These are phyloP conservation scores for Stemphylium lycopersici DNA, from an alignment of 2,329 filamentous ascomycete species.

Conservation along the genomic window DNA sequence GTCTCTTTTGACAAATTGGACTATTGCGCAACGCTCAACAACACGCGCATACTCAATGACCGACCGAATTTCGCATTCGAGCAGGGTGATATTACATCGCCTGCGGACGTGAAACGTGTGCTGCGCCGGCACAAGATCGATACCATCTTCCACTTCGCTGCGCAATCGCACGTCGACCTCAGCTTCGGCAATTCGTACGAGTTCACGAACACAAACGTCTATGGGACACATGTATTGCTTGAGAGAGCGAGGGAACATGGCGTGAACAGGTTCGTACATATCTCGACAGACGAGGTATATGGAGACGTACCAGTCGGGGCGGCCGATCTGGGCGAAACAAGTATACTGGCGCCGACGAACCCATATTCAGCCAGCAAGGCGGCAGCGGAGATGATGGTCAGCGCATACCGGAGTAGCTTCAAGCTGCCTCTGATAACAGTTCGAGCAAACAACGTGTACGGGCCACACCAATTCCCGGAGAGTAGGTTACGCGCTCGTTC, in stretches of 20 bases:
- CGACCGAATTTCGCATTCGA: slow-evolving; percentile 78
- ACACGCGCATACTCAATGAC: slow-evolving; percentile 71
- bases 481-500: slow-evolving; percentile 60
- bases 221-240: slow-evolving; percentile 81
- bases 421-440: slow-evolving; percentile 81
- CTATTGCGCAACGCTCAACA: slow-evolving; percentile 81
- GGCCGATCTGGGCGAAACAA: slow-evolving; percentile 74
- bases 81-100: slow-evolving; percentile 78
- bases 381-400: slow-evolving; percentile 83
- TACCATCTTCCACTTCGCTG: slow-evolving; percentile 82
- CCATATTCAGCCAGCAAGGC: slow-evolving; percentile 83
- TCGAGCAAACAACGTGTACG: slow-evolving; percentile 84
- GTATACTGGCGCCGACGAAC: slow-evolving; percentile 78
- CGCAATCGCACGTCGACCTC: slow-evolving; percentile 83
- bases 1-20: slow-evolving; percentile 86
- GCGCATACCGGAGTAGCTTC: slow-evolving; percentile 84
- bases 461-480: slow-evolving; percentile 82
- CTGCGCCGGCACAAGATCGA: slow-evolving; percentile 75
- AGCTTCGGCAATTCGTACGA: slow-evolving; percentile 83
- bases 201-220: slow-evolving; percentile 82
- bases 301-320: slow-evolving; percentile 76
- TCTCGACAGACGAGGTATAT: slow-evolving; percentile 86
- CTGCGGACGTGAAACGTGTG: slow-evolving; percentile 71
- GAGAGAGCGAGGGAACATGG: slow-evolving; percentile 76
- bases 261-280: slow-evolving; percentile 77